Evolutionary conservation across 305 asterid genomes (phyloP).

Genomic region (Fraxinus greggii): DNA sequence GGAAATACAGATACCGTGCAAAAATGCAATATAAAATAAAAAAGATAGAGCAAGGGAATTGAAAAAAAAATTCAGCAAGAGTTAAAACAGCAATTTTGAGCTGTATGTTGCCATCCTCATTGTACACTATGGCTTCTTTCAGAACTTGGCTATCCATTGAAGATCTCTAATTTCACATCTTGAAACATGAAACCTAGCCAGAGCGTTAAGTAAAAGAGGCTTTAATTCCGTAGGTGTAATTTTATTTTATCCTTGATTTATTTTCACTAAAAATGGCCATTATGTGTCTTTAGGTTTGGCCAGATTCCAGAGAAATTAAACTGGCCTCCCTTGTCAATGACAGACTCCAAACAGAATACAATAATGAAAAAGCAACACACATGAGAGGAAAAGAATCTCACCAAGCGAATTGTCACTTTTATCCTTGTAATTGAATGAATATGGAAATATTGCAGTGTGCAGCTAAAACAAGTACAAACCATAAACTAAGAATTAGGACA

Average conservation of each 20-base stretch:
- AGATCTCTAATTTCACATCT: neutral
- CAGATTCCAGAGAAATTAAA: neutral
- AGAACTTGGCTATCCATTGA: neutral
- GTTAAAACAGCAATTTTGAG: neutral
- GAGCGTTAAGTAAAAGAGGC: neutral
- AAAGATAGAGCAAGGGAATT: neutral
- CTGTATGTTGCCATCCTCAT: neutral
- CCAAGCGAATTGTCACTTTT: constrained; percentile 38
- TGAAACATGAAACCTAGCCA: neutral
- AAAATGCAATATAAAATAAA: neutral
- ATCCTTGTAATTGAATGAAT: constrained; percentile 26
- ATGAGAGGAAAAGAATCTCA: constrained; percentile 15
- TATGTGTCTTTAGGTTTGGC: neutral
- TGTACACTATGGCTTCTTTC: neutral
- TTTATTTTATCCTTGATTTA: neutral
- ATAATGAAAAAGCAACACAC: neutral
- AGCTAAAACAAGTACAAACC: constrained; percentile 23
- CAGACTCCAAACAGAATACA: neutral
- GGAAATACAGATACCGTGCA: neutral
- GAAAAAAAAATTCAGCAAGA: neutral
- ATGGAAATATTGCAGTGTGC: constrained; percentile 43
- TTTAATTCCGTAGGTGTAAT: neutral
- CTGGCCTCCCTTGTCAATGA: neutral
- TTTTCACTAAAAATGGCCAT: neutral
- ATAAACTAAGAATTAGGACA: neutral